Evolutionary conservation across 148 eudicot genomes (phyloP).

Genomic region (Mesembryanthemum crystallinum): DNA sequence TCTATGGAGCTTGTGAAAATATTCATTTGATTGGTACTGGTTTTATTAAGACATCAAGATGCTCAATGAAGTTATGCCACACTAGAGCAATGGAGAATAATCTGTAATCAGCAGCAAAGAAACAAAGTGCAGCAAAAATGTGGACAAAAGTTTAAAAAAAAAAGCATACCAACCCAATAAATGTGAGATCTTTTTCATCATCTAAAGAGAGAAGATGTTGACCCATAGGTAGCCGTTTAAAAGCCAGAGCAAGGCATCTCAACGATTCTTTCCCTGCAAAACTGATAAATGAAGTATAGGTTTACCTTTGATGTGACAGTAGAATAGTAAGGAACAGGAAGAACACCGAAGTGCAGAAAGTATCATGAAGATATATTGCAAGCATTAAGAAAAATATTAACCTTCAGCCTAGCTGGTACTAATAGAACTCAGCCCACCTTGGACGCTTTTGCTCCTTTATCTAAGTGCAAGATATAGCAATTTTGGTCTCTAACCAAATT

Average conservation of each 20-base stretch:
- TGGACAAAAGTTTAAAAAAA: conserved; percentile 34
- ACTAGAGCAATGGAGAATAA: not conserved
- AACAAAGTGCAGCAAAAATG: conserved; percentile 2
- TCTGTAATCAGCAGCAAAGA: conserved; percentile 5
- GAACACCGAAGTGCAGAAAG: not conserved
- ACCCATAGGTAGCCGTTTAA: conserved; percentile 75
- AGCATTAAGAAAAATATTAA: not conserved
- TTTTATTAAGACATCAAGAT: not conserved
- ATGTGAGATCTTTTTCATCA: conserved; percentile 93
- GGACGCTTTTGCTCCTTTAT: not conserved
- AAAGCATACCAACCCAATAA: conserved; percentile 99
- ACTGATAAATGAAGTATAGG: conserved; percentile 41
- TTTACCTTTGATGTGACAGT: not conserved
- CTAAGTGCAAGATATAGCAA: not conserved
- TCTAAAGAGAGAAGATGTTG: conserved; percentile 66
- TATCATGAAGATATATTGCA: not conserved
- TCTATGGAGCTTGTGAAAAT: not conserved
- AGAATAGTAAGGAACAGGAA: not conserved
- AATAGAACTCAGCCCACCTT: not conserved
- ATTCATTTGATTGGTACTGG: not conserved
- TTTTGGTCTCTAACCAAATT: not conserved
- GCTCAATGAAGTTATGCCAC: conserved; percentile 1
- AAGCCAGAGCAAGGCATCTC: conserved; percentile 88
- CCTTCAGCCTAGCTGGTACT: not conserved
- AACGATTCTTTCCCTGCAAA: conserved; percentile 98